Conservation (phyloP, 352 stramenopile genomes). For the Globisporangium spinosum region DNA sequence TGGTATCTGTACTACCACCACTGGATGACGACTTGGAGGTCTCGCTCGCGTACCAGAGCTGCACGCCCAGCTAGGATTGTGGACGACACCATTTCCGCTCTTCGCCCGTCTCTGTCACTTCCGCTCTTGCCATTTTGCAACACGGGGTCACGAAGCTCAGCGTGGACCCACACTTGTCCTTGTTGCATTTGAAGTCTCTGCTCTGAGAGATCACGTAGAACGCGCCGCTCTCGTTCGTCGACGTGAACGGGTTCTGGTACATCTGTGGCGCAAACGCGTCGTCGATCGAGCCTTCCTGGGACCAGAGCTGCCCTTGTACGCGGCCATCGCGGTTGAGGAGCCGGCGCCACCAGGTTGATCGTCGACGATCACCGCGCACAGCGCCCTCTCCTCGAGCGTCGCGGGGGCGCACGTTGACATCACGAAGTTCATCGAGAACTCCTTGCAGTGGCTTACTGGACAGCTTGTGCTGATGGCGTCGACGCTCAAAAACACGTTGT, state of each 20-base stretch:
- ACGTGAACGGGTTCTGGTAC: constrained; percentile 18
- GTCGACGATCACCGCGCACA: constrained; percentile 21
- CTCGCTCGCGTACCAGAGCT: constrained; percentile 25
- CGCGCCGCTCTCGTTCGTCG: constrained; percentile 8
- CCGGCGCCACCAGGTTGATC: background rate
- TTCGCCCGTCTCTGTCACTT: constrained; percentile 13
- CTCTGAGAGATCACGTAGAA: constrained; percentile 12
- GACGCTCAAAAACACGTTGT: constrained; percentile 26
- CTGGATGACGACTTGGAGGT: background rate
- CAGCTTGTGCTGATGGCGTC: constrained; percentile 19
- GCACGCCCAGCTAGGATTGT: constrained; percentile 23
- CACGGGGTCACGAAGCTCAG: constrained; percentile 34
- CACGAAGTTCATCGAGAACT: constrained; percentile 25
- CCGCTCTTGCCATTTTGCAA: constrained; percentile 7
- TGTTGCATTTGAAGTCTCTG: background rate
- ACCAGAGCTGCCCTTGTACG: constrained; percentile 15
- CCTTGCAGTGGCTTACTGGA: constrained; percentile 28
- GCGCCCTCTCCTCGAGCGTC: constrained; percentile 14
- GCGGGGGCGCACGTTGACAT: constrained; percentile 17
- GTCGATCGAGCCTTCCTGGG: constrained; percentile 31
- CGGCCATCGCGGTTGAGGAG: background rate
- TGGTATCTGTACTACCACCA: background rate
- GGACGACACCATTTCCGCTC: constrained; percentile 34
- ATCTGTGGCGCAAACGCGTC: constrained; percentile 32
- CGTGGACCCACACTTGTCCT: constrained; percentile 15